Evolutionary conservation across 345 rosid genomes (phyloP), one percentile per base, ranked within the genome.

Genomic region (Melaleuca quinquenervia): DNA sequence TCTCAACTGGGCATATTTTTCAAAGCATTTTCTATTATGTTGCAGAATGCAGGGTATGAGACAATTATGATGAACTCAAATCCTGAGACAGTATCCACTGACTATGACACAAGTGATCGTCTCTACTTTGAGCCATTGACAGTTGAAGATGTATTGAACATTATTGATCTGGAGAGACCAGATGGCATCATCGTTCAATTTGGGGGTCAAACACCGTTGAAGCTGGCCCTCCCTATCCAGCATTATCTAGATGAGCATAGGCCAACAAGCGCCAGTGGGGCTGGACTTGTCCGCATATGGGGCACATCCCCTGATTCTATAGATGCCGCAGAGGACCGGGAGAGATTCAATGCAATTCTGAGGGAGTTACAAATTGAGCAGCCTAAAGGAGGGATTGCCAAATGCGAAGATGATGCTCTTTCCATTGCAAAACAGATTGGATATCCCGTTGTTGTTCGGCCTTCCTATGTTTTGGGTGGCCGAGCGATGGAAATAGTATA

Each of bases 31-130:
- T 26, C 21, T 18, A 21, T 74, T 49, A 26, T 84, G 62, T 60
- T 92, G 89, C 96, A 97, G 99, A 91, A 92, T 90, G 99, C 98
- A 53, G 98, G 98, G 90, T 97, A 90, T 88, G 99, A 97, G 93
- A 97, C 99, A 85, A 95, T 97, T 87, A 96, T 96, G 99, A 92
- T 97, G 97, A 97, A 97, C 89, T 96, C 99, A 60, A 97, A 97
- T 88, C 99, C 99, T 58, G 99, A 97, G 88, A 96, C 99, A 6
- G 99, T 95, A 82, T 96, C 98, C 74, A 95, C 98, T 16, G 99
- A 96, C 90, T 97, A 97, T 86, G 99, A 97, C 88, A 97, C 99
- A 54, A 97, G 99, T 56, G 95, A 96, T 82, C 94, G 99, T 87
- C 98, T 97, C 87, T 97, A 97, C 90, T 96, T 96, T 85, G 98